Base-by-base conservation (phyloP, 2,329 filamentous ascomycete genomes). In the Aspergillus ibericus region DNA sequence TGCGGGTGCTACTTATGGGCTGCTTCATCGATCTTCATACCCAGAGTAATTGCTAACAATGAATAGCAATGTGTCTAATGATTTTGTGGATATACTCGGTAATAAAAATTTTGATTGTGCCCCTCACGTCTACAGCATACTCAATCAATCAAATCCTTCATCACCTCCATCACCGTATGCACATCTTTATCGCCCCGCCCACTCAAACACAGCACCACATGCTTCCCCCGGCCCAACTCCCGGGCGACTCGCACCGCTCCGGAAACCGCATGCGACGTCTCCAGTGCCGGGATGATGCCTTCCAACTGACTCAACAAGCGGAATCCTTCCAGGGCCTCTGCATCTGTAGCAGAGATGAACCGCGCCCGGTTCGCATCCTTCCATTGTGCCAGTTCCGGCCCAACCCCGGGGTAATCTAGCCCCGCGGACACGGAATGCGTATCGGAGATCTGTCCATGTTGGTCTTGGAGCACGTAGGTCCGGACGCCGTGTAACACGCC, bases 121-220 rank as follows among this genome's bases (percentile, higher is more conserved):
- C n/a, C n/a, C n/a, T n/a, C n/a, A n/a, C n/a, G n/a, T n/a, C n/a
- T n/a, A n/a, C n/a, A n/a, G n/a, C n/a, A n/a, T n/a, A 25, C 4
- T 32, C 29, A 32, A 32, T 9, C 9, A 32, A 2, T 10, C 92
- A 58, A 76, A 68, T 83, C 89, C 16, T 93, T 93, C 72, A 97
- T 76, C 79, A 95, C 90, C 71, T 96, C 93, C 1, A 93, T 93
- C 53, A 98, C 93, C 69, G 89, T 96, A 83, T 98, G 92, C 61
- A 98, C 93, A 72, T 98, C 95, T 85, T 98, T 98, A 77, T 98
- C 93, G 58, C 93, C 93, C 64, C 93, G 83, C 5, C 93, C 93
- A 73, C 90, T 93, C 42, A 98, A 74, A 77, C 93, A 97, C 65
- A 98, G 90, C 58, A 98, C 93, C 35, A 98, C 78, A 71, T 97